Base-by-base conservation (phyloP, 2,329 filamentous ascomycete genomes). In the Alternaria sp. region DNA sequence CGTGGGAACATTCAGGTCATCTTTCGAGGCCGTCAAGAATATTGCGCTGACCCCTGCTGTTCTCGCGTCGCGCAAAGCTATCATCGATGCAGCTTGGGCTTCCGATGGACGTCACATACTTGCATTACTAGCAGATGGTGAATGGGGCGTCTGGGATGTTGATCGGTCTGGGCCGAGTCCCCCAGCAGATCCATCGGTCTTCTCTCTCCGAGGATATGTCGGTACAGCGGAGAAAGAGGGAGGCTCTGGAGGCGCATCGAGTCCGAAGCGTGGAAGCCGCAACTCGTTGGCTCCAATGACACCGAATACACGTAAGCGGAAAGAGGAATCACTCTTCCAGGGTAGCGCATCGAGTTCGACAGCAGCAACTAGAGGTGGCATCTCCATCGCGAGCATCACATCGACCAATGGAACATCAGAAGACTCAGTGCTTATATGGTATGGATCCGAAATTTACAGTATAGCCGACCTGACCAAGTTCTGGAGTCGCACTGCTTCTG, bases 81-180 rank as follows among this genome's bases (percentile, higher is more conserved):
- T 84, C n/a, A 68, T 84, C 4, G 81, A 80, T 60, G 81, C 79
- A 3, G 74, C 78, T 36, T 85, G 82, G 82, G 72, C 80, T 4
- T 75, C 80, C 14, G 77, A 78, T 37, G 82, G 82, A 26, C 77
- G 73, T 42, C 75, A 78, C 37, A 77, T 84, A 23, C 63, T 84
- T n/a, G 78, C 77, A 5, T 68, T 85, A 9, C 72, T 83, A 7
- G 75, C 78, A 52, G 82, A 83, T 63, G 82, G 82, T 9, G 80
- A 83, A 69, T 84, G 82, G 82, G 82, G 82, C 11, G 73, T 84
- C n/a, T 84, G 82, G 82, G 80, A 82, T 61, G 63, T 80, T 31
- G 77, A 78, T 33, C 69, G 71, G 11, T 69, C 72, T 29, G 73
- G 72, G 8, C 73, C 75, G n/a, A 73, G 59, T 29, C 66, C 69